phyloP scores from a whole-genome alignment of 768 basidiomycete genomes.

The Coprinopsis sp. region DNA sequence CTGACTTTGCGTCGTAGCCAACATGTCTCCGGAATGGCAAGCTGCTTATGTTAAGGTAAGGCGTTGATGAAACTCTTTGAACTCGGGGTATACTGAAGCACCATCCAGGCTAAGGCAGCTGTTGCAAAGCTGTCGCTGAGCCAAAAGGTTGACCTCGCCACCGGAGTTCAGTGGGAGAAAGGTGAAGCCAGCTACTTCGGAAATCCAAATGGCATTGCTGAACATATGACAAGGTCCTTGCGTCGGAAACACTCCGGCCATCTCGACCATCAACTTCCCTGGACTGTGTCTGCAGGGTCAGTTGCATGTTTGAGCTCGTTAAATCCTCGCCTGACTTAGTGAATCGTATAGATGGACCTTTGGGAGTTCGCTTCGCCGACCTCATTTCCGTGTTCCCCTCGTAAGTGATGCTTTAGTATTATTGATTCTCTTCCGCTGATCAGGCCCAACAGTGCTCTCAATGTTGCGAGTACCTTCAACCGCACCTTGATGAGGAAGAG shows the following conservation, averaged over 20 bases:
- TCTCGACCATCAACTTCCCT: conserved; percentile 43
- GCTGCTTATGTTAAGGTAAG: conserved; percentile 49
- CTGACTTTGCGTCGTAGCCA: conserved; percentile 21
- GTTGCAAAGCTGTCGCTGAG: conserved; percentile 47
- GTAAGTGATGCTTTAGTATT: conserved; percentile 19
- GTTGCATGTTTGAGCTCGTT: not conserved
- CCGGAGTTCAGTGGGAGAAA: conserved; percentile 44
- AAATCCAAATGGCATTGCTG: not conserved
- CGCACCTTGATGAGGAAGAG: conserved; percentile 52
- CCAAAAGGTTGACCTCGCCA: conserved; percentile 55
- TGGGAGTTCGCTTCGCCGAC: conserved; percentile 48
- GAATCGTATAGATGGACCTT: conserved; percentile 33
- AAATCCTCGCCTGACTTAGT: not conserved
- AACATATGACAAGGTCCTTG: conserved; percentile 30
- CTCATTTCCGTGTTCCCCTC: conserved; percentile 46
- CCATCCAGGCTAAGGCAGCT: conserved; percentile 39
- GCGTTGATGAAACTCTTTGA: not conserved
- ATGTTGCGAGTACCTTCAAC: conserved; percentile 51
- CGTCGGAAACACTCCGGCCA: conserved; percentile 47
- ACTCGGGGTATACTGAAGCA: not conserved
- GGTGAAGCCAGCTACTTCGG: conserved; percentile 18
- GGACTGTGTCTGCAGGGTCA: conserved; percentile 49
- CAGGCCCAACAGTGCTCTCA: conserved; percentile 35
- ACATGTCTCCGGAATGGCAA: conserved; percentile 47
- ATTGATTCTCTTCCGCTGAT: not conserved